Conservation (phyloP, 768 basidiomycete species). For the Suillus subalutaceus region DNA sequence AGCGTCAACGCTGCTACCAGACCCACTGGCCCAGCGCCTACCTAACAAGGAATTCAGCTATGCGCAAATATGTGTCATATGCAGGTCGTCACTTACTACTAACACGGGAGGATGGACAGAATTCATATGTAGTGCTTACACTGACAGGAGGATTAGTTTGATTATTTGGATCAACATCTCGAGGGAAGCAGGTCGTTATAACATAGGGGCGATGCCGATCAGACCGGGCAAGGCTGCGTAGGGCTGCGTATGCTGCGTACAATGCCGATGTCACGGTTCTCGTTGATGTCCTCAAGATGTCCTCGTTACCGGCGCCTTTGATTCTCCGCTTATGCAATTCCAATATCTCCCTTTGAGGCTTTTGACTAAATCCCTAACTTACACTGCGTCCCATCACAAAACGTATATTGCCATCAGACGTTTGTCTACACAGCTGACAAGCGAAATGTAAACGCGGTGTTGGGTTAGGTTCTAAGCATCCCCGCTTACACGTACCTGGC, state of each 20-base stretch:
- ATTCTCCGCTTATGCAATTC: no score
- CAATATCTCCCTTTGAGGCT: no score
- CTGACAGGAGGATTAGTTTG: background rate
- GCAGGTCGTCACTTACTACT: constrained; percentile 1
- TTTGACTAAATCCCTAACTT: no score
- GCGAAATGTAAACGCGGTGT: no score
- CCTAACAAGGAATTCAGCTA: constrained; percentile 1
- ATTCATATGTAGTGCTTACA: background rate
- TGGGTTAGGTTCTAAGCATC: no score
- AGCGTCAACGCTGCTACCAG: constrained; percentile 18
- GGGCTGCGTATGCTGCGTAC: background rate
- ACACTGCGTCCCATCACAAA: no score
- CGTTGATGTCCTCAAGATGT: no score
- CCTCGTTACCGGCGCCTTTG: no score
- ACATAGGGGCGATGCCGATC: background rate
- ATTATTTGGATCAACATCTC: background rate
- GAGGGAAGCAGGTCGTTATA: background rate
- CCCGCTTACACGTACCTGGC: no score
- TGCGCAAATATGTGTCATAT: background rate
- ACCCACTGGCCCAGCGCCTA: constrained; percentile 14
- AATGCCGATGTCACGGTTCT: no score
- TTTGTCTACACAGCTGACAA: no score
- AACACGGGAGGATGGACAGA: constrained; percentile 8
- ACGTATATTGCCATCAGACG: no score
- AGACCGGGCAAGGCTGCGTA: background rate